Evolutionary conservation across 805 yeast species (phyloP).

Genomic region (Torulaspora microellipsoides): DNA sequence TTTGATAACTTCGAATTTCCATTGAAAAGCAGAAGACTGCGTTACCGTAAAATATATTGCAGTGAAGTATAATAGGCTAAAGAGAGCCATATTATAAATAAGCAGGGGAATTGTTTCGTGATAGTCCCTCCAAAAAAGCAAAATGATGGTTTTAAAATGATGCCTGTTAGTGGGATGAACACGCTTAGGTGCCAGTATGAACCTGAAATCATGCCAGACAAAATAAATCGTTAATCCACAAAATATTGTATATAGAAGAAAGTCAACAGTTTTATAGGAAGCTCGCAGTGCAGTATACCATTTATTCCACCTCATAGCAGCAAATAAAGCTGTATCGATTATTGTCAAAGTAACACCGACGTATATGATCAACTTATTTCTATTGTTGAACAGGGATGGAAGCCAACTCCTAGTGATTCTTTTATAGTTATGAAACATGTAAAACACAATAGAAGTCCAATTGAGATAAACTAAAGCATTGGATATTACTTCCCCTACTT

Average conservation of each 20-base stretch:
- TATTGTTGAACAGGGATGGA: conserved; percentile 19
- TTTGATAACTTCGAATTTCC: conserved; percentile 24
- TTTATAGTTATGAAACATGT: conserved; percentile 23
- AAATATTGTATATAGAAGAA: conserved; percentile 16
- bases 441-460: conserved; percentile 30
- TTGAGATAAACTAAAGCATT: conserved; percentile 21
- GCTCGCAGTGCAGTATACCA: conserved; percentile 2
- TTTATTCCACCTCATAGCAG: conserved; percentile 1
- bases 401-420: conserved; percentile 11
- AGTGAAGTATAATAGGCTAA: conserved; percentile 16
- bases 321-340: conserved; percentile 15
- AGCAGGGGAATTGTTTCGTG: conserved; percentile 28
- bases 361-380: conserved; percentile 17
- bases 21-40: conserved; percentile 8
- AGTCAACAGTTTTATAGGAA: conserved; percentile 9
- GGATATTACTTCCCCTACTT: conserved; percentile 14
- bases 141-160: conserved; percentile 8
- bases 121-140: conserved; percentile 25
- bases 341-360: conserved; percentile 13
- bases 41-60: conserved; percentile 15
- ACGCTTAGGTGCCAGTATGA: conserved; percentile 21
- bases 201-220: conserved; percentile 26
- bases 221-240: conserved; percentile 16
- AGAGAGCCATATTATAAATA: conserved; percentile 20
- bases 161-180: conserved; percentile 4